Percentiles rank a stretch among this genome's conserved stretches.
Evolutionary conservation across 2,329 filamentous ascomycete species (phyloP).

Genomic region (Penicillium brevicompactum): DNA sequence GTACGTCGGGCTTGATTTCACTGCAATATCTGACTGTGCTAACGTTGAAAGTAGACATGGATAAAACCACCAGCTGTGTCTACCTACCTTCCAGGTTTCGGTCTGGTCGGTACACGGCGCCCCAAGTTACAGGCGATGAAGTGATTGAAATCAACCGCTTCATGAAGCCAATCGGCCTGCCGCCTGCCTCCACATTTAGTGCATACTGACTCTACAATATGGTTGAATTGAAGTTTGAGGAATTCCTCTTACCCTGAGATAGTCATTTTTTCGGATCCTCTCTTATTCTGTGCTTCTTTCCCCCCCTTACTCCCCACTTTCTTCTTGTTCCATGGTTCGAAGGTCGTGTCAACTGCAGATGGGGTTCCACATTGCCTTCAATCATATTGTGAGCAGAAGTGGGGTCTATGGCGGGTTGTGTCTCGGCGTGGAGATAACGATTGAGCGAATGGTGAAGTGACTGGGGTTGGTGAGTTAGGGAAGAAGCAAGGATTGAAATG

Average conservation of each 20-base stretch:
- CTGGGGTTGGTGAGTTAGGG: neutral
- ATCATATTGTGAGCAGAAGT: neutral
- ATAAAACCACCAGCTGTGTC: conserved; percentile 12
- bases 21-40: neutral
- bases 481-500: neutral
- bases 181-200: neutral
- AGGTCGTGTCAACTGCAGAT: neutral
- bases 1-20: neutral
- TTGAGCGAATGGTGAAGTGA: neutral
- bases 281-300: neutral
- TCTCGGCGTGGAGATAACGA: neutral
- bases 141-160: neutral
- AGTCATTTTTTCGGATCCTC: conserved; percentile 14
- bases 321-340: conserved; percentile 14
- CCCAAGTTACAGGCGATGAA: conserved; percentile 5
- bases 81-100: conserved; percentile 6
- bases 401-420: conserved; percentile 2
- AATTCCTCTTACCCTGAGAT: neutral
- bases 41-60: conserved; percentile 8
- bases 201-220: conserved; percentile 1
- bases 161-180: neutral
- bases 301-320: conserved; percentile 5
- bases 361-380: neutral
- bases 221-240: conserved; percentile 2
- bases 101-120: conserved; percentile 7